Evolutionary conservation across 331 rosid species (phyloP), one percentile per base, ranked within the genome.

Genomic region (Telfairia occidentalis): DNA sequence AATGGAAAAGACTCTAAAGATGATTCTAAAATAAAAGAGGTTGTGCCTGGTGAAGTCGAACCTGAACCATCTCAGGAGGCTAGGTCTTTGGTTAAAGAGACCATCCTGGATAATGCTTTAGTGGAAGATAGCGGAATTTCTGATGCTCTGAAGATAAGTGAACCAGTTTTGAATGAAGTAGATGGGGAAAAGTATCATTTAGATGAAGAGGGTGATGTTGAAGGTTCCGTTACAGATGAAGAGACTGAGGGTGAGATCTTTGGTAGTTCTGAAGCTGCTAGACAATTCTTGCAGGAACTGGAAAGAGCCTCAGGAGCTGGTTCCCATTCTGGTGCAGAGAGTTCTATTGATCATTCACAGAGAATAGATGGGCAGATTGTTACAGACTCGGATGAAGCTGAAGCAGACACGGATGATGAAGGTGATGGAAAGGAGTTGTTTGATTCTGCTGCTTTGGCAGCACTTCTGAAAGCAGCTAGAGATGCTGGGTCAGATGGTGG

Each of bases 371-470:
- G 98, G 24, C 96, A 90, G 81, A 85, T 92, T 81, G 96, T 79
- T 52, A 87, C 88, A 2, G 97, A 90, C 55, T 89, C 98, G 0
- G 98, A 90, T 26, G 97, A 92, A 81, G 97, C 87, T 26, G 97
- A 92, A 81, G 97, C 87, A 65, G 88, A 53, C 21, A 81, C 86
- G 15, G 96, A 92, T 32, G 98, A 92, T 40, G 98, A 90, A 74
- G 92, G 86, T 11, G 92, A 86, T 60, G 84, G 95, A 34, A 90
- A 87, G 77, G 96, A 92, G 86, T 69, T 92, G 69, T 92, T 90
- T 81, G 98, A 92, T 79, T 84, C 90, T 75, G 91, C 96, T 82
- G 90, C 98, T 35, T 79, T 92, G 84, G 92, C 92, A 19, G 96
- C 98, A 55, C 96, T 92, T 67, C 75, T 92, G 85, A 92, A 89